Conservation (phyloP, 2,329 filamentous ascomycete species). For the Cladosporium sp. region DNA sequence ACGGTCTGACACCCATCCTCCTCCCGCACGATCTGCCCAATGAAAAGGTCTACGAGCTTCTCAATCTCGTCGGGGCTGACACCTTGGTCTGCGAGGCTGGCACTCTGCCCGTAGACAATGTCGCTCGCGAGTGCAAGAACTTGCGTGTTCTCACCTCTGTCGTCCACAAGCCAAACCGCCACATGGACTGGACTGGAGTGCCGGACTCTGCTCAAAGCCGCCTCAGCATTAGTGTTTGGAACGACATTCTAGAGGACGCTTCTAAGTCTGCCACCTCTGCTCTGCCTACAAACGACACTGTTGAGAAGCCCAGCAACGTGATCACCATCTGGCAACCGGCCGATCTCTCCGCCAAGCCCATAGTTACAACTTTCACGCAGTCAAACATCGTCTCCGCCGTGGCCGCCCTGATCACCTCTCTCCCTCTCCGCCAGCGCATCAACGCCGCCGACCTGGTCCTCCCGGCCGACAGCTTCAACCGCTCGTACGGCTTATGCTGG, state of each 20-base stretch:
- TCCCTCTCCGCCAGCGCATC: constrained; percentile 73
- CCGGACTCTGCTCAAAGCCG: constrained; percentile 70
- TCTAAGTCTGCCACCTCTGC: constrained; percentile 57
- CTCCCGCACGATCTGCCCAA: constrained; percentile 77
- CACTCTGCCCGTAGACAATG: constrained; percentile 72
- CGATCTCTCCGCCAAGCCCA: constrained; percentile 44
- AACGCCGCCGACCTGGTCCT: constrained; percentile 75
- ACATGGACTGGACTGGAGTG: constrained; percentile 93
- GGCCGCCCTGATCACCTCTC: constrained; percentile 68
- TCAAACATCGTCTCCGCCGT: constrained; percentile 85
- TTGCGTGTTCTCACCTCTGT: constrained; percentile 86
- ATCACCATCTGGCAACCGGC: constrained; percentile 64
- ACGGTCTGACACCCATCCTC: constrained; percentile 78
- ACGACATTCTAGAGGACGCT: constrained; percentile 75
- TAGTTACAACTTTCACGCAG: constrained; percentile 77
- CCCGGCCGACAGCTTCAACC: constrained; percentile 74
- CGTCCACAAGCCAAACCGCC: constrained; percentile 81
- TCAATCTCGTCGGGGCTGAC: constrained; percentile 71
- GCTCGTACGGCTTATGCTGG: constrained; percentile 73
- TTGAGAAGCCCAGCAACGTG: constrained; percentile 44
- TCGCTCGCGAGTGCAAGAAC: constrained; percentile 64
- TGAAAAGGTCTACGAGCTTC: constrained; percentile 64
- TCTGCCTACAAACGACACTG: constrained; percentile 60
- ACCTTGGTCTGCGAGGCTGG: constrained; percentile 81
- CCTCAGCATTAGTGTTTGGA: constrained; percentile 86